phyloP scores from a whole-genome alignment of 164 flowering plant genomes.

The Paratinospora sagittata region DNA sequence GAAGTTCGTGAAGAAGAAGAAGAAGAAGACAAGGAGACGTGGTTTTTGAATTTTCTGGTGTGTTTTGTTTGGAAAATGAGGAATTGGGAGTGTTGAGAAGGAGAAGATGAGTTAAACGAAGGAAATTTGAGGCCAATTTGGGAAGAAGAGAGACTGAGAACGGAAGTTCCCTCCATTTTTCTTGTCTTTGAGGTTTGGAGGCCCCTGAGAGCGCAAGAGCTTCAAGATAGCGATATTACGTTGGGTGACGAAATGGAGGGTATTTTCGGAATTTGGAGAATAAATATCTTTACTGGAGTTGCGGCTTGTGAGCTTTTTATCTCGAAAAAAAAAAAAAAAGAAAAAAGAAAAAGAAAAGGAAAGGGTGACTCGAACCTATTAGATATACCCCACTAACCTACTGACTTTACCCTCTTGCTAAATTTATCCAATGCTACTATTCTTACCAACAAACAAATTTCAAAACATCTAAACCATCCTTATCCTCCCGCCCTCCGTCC shows the following conservation, averaged over 20 bases:
- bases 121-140: constrained; percentile 10
- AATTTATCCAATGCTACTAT: too few relatives aligned
- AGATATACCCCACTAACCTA: too few relatives aligned
- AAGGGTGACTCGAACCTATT: too few relatives aligned
- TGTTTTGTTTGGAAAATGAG: constrained; percentile 12
- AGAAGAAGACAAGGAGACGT: constrained; percentile 1
- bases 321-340: too few relatives aligned
- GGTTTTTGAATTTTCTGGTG: constrained; percentile 1
- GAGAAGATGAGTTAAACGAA: constrained; percentile 4
- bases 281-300: too few relatives aligned
- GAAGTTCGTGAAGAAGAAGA: constrained; percentile 16
- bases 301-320: too few relatives aligned
- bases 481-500: too few relatives aligned
- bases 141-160: constrained; percentile 21
- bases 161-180: constrained; percentile 29
- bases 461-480: too few relatives aligned
- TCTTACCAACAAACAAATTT: too few relatives aligned
- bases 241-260: background rate
- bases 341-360: too few relatives aligned
- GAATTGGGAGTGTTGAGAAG: constrained; percentile 9
- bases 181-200: background rate
- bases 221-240: background rate
- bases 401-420: too few relatives aligned
- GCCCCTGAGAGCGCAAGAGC: background rate
- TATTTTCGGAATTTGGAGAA: background rate